Base-by-base conservation (phyloP, 2,329 filamentous ascomycete species). In the Pseudogymnoascus sp. region DNA sequence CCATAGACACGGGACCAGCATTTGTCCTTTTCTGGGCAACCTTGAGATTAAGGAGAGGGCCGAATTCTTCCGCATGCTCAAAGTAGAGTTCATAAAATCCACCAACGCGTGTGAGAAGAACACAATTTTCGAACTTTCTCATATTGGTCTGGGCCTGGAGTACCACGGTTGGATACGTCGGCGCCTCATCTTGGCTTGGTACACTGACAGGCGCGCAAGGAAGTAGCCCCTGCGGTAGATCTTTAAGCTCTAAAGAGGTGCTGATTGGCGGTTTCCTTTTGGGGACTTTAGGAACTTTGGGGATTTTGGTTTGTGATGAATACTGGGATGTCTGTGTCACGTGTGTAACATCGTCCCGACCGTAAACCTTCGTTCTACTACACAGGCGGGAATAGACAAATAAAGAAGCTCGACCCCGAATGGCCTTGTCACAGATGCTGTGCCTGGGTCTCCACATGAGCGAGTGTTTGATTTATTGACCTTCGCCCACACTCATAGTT, bases 81-180 rank as follows among this genome's bases (percentile, higher is more conserved):
- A 97, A 95, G 77, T 99, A 99, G 64, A 99, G 79, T 83, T 99
- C 94, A 76, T 97, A 99, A 76, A 99, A 99, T 65, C 92, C 88
- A 63, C 94, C 94, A 28, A 99, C 92, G 63, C 93, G 85, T 3
- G 94, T 99, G 65, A 99, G 78, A 6, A 99, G 75, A 40, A 99
- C 89, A 75, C 93, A 97, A 70, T 95, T 91, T 70, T 87, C 84
- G 76, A 96, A 97, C 70, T 89, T 92, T 68, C 86, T 82, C 88
- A 97, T 96, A 76, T 96, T 95, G 68, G 87, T 90, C 63, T 86
- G 84, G 28, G 91, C 93, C 73, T 96, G 92, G 71, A 91, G 84
- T 64, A 97, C 79, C 59, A 97, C 89, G n/a, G 91, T 89, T 14
- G 94, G 92, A 74, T 97, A 97, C 4, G 77, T 72, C 14, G 83